These are phyloP conservation scores for Monosporascus sp. DNA, from an alignment of 2,329 filamentous ascomycete species.

Conservation along the genomic window DNA sequence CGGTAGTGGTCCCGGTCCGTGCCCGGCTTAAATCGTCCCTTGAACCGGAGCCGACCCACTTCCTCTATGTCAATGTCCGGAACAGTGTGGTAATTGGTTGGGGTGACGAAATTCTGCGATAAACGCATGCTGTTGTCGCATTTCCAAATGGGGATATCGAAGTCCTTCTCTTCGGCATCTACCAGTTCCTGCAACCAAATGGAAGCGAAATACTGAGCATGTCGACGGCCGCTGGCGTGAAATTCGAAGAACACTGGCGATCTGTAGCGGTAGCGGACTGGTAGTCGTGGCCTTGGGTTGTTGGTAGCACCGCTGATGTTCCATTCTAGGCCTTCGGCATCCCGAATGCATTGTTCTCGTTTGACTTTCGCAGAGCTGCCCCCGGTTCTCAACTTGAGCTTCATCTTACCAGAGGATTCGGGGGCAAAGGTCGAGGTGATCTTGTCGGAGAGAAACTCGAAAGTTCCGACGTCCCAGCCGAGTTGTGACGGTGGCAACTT, in stretches of 20 bases:
- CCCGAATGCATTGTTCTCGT: constrained; percentile 56
- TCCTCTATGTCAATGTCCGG: constrained; percentile 74
- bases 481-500: constrained; percentile 78
- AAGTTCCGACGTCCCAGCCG: constrained; percentile 93
- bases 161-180: constrained; percentile 70
- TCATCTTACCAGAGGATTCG: constrained; percentile 56
- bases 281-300: constrained; percentile 59
- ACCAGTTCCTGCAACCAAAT: constrained; percentile 83
- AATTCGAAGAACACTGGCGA: constrained; percentile 89
- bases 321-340: constrained; percentile 48
- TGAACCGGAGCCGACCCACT: constrained; percentile 76
- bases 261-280: constrained; percentile 85
- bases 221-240: constrained; percentile 62
- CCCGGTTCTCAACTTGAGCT: constrained; percentile 75
- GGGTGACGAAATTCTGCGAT: constrained; percentile 88
- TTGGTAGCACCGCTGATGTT: constrained; percentile 40
- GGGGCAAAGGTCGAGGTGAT: constrained; percentile 58
- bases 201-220: constrained; percentile 68
- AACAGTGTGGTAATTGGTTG: constrained; percentile 63
- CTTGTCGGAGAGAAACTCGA: constrained; percentile 72
- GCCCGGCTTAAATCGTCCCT: constrained; percentile 78
- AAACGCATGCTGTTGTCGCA: constrained; percentile 71
- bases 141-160: constrained; percentile 88
- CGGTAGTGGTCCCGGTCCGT: constrained; percentile 80
- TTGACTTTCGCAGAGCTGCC: constrained; percentile 71